phyloP scores from a whole-genome alignment of 1,284 basidiomycete genomes.

The Leccinum laetum region DNA sequence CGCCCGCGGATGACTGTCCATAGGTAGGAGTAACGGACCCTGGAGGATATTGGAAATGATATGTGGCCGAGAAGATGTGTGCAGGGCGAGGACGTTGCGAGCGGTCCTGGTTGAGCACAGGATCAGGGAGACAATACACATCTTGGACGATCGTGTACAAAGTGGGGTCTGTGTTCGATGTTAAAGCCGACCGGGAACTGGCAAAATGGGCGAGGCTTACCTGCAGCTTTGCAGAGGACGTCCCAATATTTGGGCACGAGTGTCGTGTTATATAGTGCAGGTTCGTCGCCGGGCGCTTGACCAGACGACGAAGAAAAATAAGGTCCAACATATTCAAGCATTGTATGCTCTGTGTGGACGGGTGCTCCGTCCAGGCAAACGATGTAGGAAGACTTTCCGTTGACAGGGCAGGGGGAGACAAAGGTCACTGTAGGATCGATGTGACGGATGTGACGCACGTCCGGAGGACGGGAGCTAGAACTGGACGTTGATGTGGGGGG shows the following conservation, averaged over 20 bases:
- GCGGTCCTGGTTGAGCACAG: conserved; percentile 15
- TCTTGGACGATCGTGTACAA: conserved; percentile 56
- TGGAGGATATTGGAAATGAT: conserved; percentile 46
- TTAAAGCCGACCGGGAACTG: neutral
- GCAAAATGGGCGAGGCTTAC: conserved; percentile 36
- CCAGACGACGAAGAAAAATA: conserved; percentile 21
- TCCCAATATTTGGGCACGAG: conserved; percentile 64
- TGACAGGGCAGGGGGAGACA: conserved; percentile 41
- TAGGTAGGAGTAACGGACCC: neutral
- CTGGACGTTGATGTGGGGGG: conserved; percentile 10
- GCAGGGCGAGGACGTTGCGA: conserved; percentile 24
- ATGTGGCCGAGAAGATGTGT: conserved; percentile 51
- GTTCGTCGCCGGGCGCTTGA: conserved; percentile 34
- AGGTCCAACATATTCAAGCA: conserved; percentile 40
- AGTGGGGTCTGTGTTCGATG: conserved; percentile 45
- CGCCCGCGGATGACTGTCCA: conserved; percentile 3
- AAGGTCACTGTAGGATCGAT: conserved; percentile 70
- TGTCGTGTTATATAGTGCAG: conserved; percentile 53
- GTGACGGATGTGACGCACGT: conserved; percentile 47
- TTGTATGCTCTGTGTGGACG: conserved; percentile 50
- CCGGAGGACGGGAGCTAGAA: conserved; percentile 36
- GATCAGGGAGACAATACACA: conserved; percentile 38
- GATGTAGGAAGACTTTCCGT: conserved; percentile 53
- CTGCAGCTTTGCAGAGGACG: conserved; percentile 48
- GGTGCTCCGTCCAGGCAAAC: conserved; percentile 50